These are phyloP conservation scores for Nitzschia putrida DNA, from an alignment of 108 stramenopile genomes.

Conservation along the genomic window DNA sequence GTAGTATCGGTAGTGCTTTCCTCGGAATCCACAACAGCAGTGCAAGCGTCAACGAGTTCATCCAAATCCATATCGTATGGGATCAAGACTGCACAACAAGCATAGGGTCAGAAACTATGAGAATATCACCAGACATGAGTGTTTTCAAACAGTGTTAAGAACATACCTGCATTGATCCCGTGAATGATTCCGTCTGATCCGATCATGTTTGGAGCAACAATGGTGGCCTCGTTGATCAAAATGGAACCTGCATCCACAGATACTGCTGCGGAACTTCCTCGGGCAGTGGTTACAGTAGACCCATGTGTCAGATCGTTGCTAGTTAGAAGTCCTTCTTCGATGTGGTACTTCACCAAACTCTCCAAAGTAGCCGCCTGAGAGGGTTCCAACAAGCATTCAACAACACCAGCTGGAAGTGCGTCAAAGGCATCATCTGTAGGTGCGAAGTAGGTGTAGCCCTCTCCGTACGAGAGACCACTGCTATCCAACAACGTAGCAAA, in stretches of 20 bases:
- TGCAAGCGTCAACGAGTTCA: too few species aligned
- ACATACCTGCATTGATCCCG: conserved; percentile 18
- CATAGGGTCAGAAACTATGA: too few species aligned
- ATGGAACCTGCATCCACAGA: not conserved
- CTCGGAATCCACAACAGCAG: too few species aligned
- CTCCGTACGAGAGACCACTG: not conserved
- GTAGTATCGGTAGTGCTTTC: too few species aligned
- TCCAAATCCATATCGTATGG: too few species aligned
- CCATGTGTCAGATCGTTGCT: conserved; percentile 9
- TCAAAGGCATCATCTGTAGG: conserved; percentile 34
- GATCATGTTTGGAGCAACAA: not conserved
- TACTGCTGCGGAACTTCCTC: not conserved
- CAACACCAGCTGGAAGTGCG: conserved; percentile 4
- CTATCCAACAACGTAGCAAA: not conserved
- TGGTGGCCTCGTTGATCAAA: not conserved
- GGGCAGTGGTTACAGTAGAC: not conserved
- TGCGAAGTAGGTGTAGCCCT: conserved; percentile 20
- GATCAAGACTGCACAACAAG: too few species aligned
- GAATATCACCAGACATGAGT: too few species aligned
- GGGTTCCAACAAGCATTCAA: conserved; percentile 13
- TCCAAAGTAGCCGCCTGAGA: conserved; percentile 6
- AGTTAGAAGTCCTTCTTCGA: conserved; percentile 7
- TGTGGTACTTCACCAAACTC: conserved; percentile 22
- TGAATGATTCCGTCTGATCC: conserved; percentile 24
- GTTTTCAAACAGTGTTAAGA: not conserved